Base-by-base conservation (phyloP, 148 eudicot genomes). In the Diospyros kaki region DNA sequence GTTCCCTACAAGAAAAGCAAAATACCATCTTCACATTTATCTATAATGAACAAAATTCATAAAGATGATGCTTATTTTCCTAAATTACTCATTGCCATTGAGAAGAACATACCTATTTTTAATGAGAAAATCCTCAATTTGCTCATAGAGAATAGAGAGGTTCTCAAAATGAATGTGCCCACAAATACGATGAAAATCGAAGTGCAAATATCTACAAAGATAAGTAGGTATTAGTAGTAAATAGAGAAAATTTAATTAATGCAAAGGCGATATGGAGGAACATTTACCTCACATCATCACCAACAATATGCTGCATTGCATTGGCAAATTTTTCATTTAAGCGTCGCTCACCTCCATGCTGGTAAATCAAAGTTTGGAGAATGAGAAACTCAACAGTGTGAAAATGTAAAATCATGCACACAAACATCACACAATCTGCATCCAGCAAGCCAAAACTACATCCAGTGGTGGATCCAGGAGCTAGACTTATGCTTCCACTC, bases 341-440 rank as follows among this genome's bases (percentile, higher is more conserved):
- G 61, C 82, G 96, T 41, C 99, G 97, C 78, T 95, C 99, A 60
- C 92, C 96, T 77, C 99, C 99, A 74, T 86, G 83, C 98, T 94
- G 87, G 68, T 55, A 74, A 73, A 38, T 66, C 4, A 76, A 82
- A n/a, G 13, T 17, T 58, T 18, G n/a, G 14, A 56, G 63, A 43
- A 18, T 41, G 42, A 59, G 28, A 28, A 18, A 12, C 41, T 44
- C 14, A 61, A 17, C 53, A 73, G 45, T 39, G 52, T 38, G 59
- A 73, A 64, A 63, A 15, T 73, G 58, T 28, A 56, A 9, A 50
- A 52, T 40, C 48, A 73, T 28, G 28, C 7, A n/a, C 17, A 51
- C 17, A 11, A 17, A 69, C 18, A 53, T 10, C 17, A 46, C 45
- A 5, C 1, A 44, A 66, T 50, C 28, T 17, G 42, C 56, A 28